Evolutionary conservation across 371 early-diverging fungal species (phyloP), one percentile per base, ranked within the genome.

Genomic region (Parasitella parasitica): DNA sequence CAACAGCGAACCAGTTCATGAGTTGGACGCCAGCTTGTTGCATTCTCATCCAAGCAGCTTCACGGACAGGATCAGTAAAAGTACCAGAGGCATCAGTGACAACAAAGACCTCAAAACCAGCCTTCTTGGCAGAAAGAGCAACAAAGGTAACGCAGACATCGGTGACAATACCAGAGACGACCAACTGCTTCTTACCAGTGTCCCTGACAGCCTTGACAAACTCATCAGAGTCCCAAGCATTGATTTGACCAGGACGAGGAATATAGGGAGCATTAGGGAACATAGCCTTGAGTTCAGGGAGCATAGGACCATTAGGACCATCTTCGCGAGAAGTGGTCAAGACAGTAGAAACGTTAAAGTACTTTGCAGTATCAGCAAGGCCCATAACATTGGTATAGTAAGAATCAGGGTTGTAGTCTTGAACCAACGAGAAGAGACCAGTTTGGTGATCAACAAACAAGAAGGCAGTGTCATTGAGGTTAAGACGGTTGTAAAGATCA

Each of bases 401-500:
- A 36, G 39, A 36, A 24, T 63, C 63, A 48, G 56, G 63, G 20
- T 67, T 56, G 38, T 63, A 67, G 41, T 67, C 67, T 22, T 57
- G 57, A 20, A 69, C 69, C 24, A 69, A 38, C 41, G 50, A 54
- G 43, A 64, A 56, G 32, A 69, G 64, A 41, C 69, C 69, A 52
- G 64, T 63, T 67, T 67, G 68, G 39, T 67, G 68, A 59, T 67
- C 68, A 36, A 67, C 56, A 39, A 67, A 63, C 59, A 67, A 63
- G 50, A 67, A 35, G 8, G 56, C 64, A 32, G 57, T 53, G 32
- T 69, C 48, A 39, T 64, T 69, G 48, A 69, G 27, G 32, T 59
- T 41, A 28, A 69, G 60, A 46, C 65, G 59, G 24, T 59, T 55
- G 54, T 64, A 69, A 24, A 54, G 16, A 26, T 61, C 54, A 46